Base-by-base conservation (phyloP, 2,329 filamentous ascomycete species). In the Lachnellula subtilissima region DNA sequence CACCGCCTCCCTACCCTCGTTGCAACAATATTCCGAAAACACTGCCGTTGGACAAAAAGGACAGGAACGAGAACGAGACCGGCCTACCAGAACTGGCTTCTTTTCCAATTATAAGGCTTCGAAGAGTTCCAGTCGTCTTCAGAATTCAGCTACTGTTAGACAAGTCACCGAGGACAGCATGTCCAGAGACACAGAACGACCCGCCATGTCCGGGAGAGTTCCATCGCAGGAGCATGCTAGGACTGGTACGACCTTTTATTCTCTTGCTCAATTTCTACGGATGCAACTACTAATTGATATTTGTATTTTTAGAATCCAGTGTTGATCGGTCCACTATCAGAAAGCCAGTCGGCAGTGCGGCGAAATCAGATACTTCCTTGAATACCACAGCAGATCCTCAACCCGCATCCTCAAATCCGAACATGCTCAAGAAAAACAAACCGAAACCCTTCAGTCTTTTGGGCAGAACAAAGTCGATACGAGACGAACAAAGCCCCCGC, bases 91-190 rank as follows among this genome's bases (percentile, higher is more conserved):
- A 39, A 61, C 60, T 36, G 65, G 67, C 68, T 77, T 78, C 59
- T 79, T 79, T 61, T 71, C 73, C 45, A 78, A 78, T 60, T 73
- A 77, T 56, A 72, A 74, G 54, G 75, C 75, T 11, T 71, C 73
- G 5, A 78, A 76, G 57, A 77, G 76, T 28, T 74, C 75, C 5
- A 74, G 70, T 45, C 75, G 74, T 65, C 40, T 71, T 64, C 56
- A 70, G 71, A 48, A 73, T 71, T 23, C 66, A 39, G 54, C 67
- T 46, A 68, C 68, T 32, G 64, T 64, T 36, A 67, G 70, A 50
- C 69, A 71, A 51, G 63, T 67, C 37, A 60, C 69, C 25, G 69
- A 74, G 54, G 67, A 69, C 50, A 64, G 58, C 52, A 66, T 68
- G 65, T 69, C 66, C 19, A 69, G 61, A 66, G 68, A 70, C 61